Evolutionary conservation across 495 filamentous ascomycete genomes (phyloP).

Genomic region (Penicillium pancosmium): DNA sequence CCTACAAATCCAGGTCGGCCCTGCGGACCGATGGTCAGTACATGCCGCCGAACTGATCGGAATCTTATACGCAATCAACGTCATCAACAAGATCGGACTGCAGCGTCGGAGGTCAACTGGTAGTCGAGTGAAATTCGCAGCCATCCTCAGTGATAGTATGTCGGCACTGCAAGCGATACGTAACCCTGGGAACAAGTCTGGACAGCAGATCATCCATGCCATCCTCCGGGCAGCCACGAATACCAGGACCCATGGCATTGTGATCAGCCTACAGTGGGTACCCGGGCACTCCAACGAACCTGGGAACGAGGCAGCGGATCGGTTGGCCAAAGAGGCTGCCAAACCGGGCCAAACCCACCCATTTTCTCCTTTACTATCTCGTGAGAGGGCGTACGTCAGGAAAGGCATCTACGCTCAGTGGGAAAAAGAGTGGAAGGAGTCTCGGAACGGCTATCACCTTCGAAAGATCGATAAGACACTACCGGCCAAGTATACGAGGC

Average conservation of each 20-base stretch:
- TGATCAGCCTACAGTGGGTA: slow-evolving; percentile 24
- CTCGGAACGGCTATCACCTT: too few species aligned
- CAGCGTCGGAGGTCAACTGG: neutral
- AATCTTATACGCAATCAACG: slow-evolving; percentile 25
- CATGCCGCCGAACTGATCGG: slow-evolving; percentile 27
- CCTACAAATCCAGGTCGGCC: slow-evolving; percentile 25
- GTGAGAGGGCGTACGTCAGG: too few species aligned
- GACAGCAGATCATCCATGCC: slow-evolving; percentile 24
- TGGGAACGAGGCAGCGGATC: slow-evolving; percentile 19
- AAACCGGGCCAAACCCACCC: slow-evolving; percentile 16
- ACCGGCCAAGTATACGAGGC: too few species aligned
- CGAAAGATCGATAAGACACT: too few species aligned
- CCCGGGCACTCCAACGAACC: slow-evolving; percentile 17
- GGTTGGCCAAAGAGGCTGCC: neutral
- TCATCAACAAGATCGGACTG: slow-evolving; percentile 9
- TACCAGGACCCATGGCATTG: slow-evolving; percentile 8
- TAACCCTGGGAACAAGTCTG: slow-evolving; percentile 22
- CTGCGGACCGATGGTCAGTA: slow-evolving; percentile 26
- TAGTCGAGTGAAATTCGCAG: slow-evolving; percentile 4
- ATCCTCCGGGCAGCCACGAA: slow-evolving; percentile 22
- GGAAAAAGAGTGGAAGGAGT: too few species aligned
- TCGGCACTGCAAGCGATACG: slow-evolving; percentile 23
- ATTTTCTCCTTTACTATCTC: too few species aligned
- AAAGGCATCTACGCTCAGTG: too few species aligned
- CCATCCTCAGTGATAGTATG: slow-evolving; percentile 19